Conservation (phyloP, 176 grass and related monocot genomes). For the Oryza meyeriana region DNA sequence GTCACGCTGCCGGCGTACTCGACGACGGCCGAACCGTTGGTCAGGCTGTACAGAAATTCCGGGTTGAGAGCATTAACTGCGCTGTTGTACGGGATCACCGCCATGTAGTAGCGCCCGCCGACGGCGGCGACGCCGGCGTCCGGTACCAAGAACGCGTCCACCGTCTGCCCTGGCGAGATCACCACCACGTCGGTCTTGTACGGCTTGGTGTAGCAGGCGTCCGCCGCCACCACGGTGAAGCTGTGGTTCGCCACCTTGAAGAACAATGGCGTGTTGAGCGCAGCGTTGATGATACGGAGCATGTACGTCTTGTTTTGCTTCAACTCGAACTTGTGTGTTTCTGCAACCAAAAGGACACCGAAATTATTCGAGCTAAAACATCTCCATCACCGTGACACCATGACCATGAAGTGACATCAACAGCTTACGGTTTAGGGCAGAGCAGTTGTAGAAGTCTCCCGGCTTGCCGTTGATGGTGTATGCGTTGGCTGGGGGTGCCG, state of each 20-base stretch:
- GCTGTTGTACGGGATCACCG: background rate
- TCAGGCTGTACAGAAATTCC: background rate
- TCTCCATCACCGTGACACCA: too few species aligned
- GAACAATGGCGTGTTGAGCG: slow-evolving; percentile 58
- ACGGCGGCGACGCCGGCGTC: background rate
- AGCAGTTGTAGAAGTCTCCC: slow-evolving; percentile 48
- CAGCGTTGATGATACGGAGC: slow-evolving; percentile 74
- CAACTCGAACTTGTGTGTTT: slow-evolving; percentile 43
- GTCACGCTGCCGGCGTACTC: slow-evolving; percentile 14
- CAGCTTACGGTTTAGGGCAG: background rate
- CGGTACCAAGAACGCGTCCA: slow-evolving; percentile 53
- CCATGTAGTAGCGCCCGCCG: background rate
- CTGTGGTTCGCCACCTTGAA: slow-evolving; percentile 67
- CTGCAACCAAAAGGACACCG: background rate
- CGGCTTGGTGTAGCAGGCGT: slow-evolving; percentile 67
- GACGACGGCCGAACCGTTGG: slow-evolving; percentile 17
- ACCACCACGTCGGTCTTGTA: slow-evolving; percentile 52
- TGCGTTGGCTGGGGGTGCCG: background rate
- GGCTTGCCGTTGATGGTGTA: slow-evolving; percentile 72
- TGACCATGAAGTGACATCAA: too few species aligned
- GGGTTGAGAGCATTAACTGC: rapidly evolving
- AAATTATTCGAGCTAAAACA: too few species aligned
- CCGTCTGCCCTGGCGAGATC: slow-evolving; percentile 53
- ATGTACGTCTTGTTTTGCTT: slow-evolving; percentile 36
- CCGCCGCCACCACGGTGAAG: slow-evolving; percentile 58